Evolutionary conservation across 2,329 filamentous ascomycete genomes (phyloP).

Genomic region (Aspergillus udagawae): DNA sequence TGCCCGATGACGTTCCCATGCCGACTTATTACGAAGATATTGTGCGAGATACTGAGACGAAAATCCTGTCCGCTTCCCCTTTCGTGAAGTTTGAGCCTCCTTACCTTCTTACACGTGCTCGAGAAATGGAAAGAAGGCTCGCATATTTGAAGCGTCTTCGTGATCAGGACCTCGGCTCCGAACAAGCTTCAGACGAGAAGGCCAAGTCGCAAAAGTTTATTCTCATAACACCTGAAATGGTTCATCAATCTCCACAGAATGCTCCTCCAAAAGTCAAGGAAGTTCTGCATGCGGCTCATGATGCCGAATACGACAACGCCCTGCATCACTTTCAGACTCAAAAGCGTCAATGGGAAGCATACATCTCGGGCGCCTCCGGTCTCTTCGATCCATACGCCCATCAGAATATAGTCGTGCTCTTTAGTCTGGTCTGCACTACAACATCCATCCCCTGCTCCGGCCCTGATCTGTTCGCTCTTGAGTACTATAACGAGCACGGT

Average conservation of each 20-base stretch:
- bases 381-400: slow-evolving; percentile 94
- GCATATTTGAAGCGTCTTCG: slow-evolving; percentile 77
- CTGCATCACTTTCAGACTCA: slow-evolving; percentile 91
- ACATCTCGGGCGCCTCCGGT: slow-evolving; percentile 80
- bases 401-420: slow-evolving; percentile 91
- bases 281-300: slow-evolving; percentile 88
- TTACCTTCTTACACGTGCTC: slow-evolving; percentile 84
- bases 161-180: slow-evolving; percentile 56
- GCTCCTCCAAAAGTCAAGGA: slow-evolving; percentile 86
- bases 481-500: slow-evolving; percentile 89
- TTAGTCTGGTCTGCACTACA: slow-evolving; percentile 87
- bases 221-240: slow-evolving; percentile 92
- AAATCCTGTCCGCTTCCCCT: slow-evolving; percentile 88
- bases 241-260: slow-evolving; percentile 74
- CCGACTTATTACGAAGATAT: slow-evolving; percentile 94
- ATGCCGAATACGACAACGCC: slow-evolving; percentile 94
- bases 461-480: slow-evolving; percentile 82
- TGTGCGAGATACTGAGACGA: slow-evolving; percentile 88
- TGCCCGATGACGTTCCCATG: slow-evolving; percentile 75
- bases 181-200: slow-evolving; percentile 56
- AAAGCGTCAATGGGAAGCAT: slow-evolving; percentile 93
- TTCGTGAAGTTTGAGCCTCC: slow-evolving; percentile 95
- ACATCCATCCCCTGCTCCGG: slow-evolving; percentile 92
- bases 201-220: slow-evolving; percentile 70
- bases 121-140: slow-evolving; percentile 82